Conservation (phyloP, 1,139 yeast genomes). For the Blastobotrys apis region DNA sequence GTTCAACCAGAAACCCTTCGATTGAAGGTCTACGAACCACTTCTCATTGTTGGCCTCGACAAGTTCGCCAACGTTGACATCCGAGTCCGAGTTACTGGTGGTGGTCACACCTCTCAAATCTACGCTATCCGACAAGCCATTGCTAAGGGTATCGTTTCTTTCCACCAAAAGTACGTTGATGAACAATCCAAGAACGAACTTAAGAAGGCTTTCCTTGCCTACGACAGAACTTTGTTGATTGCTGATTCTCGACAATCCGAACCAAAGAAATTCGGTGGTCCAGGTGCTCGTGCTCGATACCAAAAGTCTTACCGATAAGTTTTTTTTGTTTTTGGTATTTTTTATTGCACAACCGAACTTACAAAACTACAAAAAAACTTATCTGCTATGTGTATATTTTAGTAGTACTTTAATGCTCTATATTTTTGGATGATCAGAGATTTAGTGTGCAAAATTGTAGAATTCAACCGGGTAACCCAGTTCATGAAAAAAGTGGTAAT, state of each 20-base stretch:
- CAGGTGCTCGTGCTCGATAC: slow-evolving; percentile 99
- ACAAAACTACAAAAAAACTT: not conserved
- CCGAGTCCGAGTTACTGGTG: slow-evolving; percentile 99
- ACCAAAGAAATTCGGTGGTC: slow-evolving; percentile 99
- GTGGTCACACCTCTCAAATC: slow-evolving; percentile 99
- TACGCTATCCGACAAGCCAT: slow-evolving; percentile 99
- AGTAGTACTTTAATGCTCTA: not conserved
- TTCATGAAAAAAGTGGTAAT: too few relatives aligned
- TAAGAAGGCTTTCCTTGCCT: slow-evolving; percentile 94
- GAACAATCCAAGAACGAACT: slow-evolving; percentile 99
- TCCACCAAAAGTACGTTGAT: slow-evolving; percentile 98
- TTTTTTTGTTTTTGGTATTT: slow-evolving; percentile 2
- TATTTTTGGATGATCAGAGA: not conserved
- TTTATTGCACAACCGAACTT: not conserved
- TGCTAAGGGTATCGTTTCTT: slow-evolving; percentile 99
- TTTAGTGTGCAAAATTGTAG: too few relatives aligned
- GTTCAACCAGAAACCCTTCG: slow-evolving; percentile 99
- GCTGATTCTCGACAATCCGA: slow-evolving; percentile 99
- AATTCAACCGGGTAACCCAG: too few relatives aligned
- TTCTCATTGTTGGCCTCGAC: slow-evolving; percentile 96
- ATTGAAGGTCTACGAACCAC: slow-evolving; percentile 97
- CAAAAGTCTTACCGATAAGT: slow-evolving; percentile 99
- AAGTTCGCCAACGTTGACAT: slow-evolving; percentile 97
- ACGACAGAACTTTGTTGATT: slow-evolving; percentile 99
- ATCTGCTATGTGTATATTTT: not conserved